Evolutionary conservation across 257 asterid genomes (phyloP), one percentile per base, ranked within the genome.

Genomic region (Misopates orontium): DNA sequence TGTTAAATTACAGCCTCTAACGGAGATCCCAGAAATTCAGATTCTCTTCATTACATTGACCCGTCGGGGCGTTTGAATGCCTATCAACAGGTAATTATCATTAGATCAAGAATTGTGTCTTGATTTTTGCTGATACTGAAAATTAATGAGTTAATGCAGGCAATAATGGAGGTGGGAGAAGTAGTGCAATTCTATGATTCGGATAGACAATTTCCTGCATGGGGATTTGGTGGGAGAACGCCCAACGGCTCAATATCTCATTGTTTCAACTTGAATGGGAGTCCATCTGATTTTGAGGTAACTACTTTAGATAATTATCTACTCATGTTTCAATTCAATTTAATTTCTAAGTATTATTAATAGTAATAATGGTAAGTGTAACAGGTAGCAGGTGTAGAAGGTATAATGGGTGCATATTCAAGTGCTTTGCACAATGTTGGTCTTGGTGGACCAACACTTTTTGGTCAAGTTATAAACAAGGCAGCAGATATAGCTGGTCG

Each of bases 121-220:
- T n/a, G n/a, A n/a, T n/a, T n/a, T n/a, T n/a, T n/a, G n/a, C n/a
- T n/a, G n/a, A n/a, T n/a, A n/a, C n/a, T n/a, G n/a, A n/a, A n/a
- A n/a, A n/a, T n/a, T n/a, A n/a, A n/a, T 59, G 36, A 28, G 3
- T 18, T 59, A 15, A 54, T 76, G 62, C 69, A 90, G 97, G 97
- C 96, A 45, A 90, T 90, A 67, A 67, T 63, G 82, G 95, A 85
- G 72, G 84, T 87, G 23, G 97, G 96, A 41, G 93, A 90, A 74
- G 95, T 90, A 64, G 75, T 90, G 71, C 95, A 90, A 66, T 87
- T 87, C 74, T 87, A 87, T 24, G 97, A 90, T 74, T 85, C 95
- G 52, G 97, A 90, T 61, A 85, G 82, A 64, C 72, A 50, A 31
- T 90, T 90, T 76, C 96, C 95, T 62, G 90, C 96, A 56, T 90